Base-by-base conservation (phyloP, 805 yeast species). In the Candida anglica region DNA sequence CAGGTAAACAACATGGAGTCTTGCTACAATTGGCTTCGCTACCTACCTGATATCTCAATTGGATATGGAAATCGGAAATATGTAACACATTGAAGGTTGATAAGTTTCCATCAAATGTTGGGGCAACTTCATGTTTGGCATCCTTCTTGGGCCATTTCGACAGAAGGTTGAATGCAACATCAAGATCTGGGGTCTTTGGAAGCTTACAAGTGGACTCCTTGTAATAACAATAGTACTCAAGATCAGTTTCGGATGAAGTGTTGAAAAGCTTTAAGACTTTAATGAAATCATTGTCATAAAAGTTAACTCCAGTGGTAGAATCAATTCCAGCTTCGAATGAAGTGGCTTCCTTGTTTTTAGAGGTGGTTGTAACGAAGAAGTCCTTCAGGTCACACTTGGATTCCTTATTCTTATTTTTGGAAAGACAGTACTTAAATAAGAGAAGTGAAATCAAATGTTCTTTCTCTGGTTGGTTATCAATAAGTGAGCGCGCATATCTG, bases 61-160 rank as follows among this genome's bases (percentile, higher is more conserved):
- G 75, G 30, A 78, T 55, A 53, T 81, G 87, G 55, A 81, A 75
- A 49, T 81, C 88, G 14, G 81, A 71, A 20, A 81, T 46, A 44
- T 81, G 89, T 40, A 81, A 60, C 4, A 79, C 86, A 39, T 78
- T 75, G 54, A 79, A 75, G 2, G 67, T 60, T 37, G 68, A 52
- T 15, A 50, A 40, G 25, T 44, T 43, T 16, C 38, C 38, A 6
- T 43, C 38, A 46, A 60, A 63, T 8, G 28, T 40, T 10, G 71
- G 69, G 5, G 28, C 29, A 22, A 15, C 15, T 17, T 32, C 24
- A 39, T 57, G 48, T 28, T 50, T 21, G 5, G 33, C 42, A 24
- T 58, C 47, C 46, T 64, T 65, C 4, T 41, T 44, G 1, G 71
- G 70, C 69, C 69, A 65, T 50, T 56, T 45, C 2, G 56, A 38